Evolutionary conservation across 164 flowering plant genomes (phyloP), one percentile per base, ranked within the genome.

Genomic region (Brasenia schreberi): DNA sequence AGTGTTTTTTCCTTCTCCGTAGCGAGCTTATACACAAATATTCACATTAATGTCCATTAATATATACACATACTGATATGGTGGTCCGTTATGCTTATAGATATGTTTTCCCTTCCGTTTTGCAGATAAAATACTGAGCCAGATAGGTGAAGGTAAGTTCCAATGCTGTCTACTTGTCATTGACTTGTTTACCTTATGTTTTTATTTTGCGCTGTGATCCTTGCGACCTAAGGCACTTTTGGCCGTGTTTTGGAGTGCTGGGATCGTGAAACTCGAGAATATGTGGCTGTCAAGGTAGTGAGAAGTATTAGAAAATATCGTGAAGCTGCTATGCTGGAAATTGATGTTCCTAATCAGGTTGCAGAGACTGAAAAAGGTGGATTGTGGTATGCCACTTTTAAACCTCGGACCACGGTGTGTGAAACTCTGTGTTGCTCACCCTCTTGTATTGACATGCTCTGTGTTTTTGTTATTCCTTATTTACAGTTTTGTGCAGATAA

Each of bases 81-180:
- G 16, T 63, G 18, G 9, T 2, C 11, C 62, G 23, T 7, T 7
- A 45, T 53, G 67, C 67, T 23, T 12, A 19, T 11, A 23, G 27
- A 7, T 44, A 3, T 49, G 10, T 33, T 16, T 75, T 42, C 6
- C 16, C 16, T 49, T 9, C 56, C 0, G 19, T 69, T 64, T 3
- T 77, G 69, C 96, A 92, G 96, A 88, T 85, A 88, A 87, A 79
- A 92, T 92, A 66, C 85, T 84, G 44, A 76, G 90, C 81, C 84
- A 88, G 79, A 87, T 92, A 87, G 98, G 98, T 78, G 98, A 92
- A 90, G 98, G 98, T 92, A 84, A 81, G 89, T 78, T 73, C 82
- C 75, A 72, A 69, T 80, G 72, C 79, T 64, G 61, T 72, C 19
- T 61, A 18, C 10, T 61, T 72, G 81, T 79, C 81, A 76, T 19